Evolutionary conservation across 2,329 filamentous ascomycete genomes (phyloP), one percentile per base, ranked within the genome.

Genomic region (Talaromyces sp.): DNA sequence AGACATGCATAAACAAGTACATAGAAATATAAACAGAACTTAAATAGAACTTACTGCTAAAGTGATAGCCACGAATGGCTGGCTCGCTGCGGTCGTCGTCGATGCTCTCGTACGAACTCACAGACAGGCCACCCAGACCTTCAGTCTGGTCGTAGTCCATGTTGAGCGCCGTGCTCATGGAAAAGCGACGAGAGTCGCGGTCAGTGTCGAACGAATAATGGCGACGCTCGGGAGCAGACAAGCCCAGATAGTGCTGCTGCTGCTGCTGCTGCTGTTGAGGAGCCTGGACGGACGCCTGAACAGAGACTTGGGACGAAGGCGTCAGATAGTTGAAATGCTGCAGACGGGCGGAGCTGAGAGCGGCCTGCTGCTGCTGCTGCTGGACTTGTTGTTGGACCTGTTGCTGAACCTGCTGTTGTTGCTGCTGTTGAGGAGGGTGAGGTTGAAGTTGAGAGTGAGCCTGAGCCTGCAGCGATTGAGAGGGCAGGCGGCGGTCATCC

Each of bases 131-230:
- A 32, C 74, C 74, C 68, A 76, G 70, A 56, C 74, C 74, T 58
- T 76, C 74, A 1, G 74, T 76, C 58, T 74, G 74, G 56, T 76
- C 74, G 59, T 75, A 75, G 58, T 76, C 71, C 71, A 75, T 73
- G 62, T 70, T 62, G 11, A 52, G 49, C 58, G 70, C 72, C 27
- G 43, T 55, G 61, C 68, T 52, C 11, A 58, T 35, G n/a, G 61
- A 50, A 58, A 57, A 63, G 17, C 61, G 61, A 54, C 56, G 56
- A 49, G 56, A 38, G 8, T 64, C 58, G 5, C 35, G 51, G 55
- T 75, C 74, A 29, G 73, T 67, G 61, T 76, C 73, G 58, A 76
- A 73, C 10, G 74, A 75, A 63, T 75, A 75, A 26, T 75, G 73
- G 50, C 73, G 71, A 21, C 63, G 43, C 17, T 63, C 60, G 41